Base-by-base conservation (phyloP, 176 grass and related monocot genomes). In the Thinopyrum elongatum region DNA sequence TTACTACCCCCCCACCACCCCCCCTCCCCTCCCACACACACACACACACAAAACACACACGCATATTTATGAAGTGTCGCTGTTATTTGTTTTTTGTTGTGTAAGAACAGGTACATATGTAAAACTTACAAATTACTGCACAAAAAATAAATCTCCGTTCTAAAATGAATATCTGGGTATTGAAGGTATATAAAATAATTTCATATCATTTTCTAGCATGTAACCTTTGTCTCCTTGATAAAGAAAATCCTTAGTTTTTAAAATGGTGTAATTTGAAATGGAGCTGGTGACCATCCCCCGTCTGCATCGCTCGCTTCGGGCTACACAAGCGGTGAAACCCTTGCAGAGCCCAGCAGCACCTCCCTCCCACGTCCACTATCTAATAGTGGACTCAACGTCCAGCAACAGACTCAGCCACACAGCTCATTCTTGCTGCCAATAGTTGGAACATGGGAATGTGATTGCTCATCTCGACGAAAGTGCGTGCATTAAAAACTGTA, bases 401-500 rank as follows among this genome's bases (percentile, higher is more conserved):
- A 51, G 44, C 13, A 8, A 81, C 27, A 34, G 31, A 75, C 22
- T 26, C 21, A 51, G 36, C 86, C 26, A 64, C 26, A 49, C 5
- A 68, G 23, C 25, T 66, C 59, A 65, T 82, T 87, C 79, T 77
- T 82, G 86, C 31, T 30, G 58, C 22, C 60, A 82, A 75, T 58
- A 28, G 35, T 38, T 41, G 70, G 44, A 53, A 39, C 86, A 83
- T 77, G 71, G 41, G 14, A 41, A 42, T 78, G 83, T 58, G 73
- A 41, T 76, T 27, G n/a, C 25, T 85, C 74, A 78, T 51, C 73
- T 28, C 8, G 23, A 57, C 26, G 63, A 57, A 25, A 41, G 47
- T 51, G 47, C 47, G 7, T 17, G 36, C 35, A 60, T 14, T 62
- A 63, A 70, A 73, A 62, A 79, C 1, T 66, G 47, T 42, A 79